A percentile compares a stretch with the other conserved stretches of the same genome.
Conservation (phyloP, 306 rosid genomes). For the Vigna hirtella region DNA sequence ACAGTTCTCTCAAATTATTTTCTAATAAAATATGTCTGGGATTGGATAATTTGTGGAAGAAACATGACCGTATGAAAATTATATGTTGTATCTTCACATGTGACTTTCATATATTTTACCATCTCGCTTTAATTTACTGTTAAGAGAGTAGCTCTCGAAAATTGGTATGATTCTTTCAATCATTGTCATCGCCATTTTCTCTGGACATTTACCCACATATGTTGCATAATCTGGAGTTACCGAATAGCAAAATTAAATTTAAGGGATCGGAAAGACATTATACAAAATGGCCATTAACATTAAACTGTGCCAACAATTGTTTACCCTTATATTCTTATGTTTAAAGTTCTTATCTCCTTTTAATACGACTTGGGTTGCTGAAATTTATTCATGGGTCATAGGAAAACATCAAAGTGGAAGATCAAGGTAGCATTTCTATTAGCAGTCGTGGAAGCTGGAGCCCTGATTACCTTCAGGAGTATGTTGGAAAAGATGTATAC, state of each 20-base stretch:
- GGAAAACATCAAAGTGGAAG: constrained; percentile 53
- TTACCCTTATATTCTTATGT: constrained; percentile 9
- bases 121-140: constrained; percentile 22
- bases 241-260: not conserved
- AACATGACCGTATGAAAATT: constrained; percentile 31
- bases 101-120: not conserved
- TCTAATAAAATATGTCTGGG: constrained; percentile 14
- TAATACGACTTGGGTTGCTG: constrained; percentile 6
- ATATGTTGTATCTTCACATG: not conserved
- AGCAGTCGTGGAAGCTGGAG: constrained; percentile 97
- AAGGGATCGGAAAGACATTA: constrained; percentile 11
- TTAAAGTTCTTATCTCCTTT: constrained; percentile 11
- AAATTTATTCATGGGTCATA: constrained; percentile 43
- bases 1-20: constrained; percentile 13
- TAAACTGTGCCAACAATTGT: not conserved
- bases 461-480: constrained; percentile 60
- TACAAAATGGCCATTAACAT: not conserved
- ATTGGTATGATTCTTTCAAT: constrained; percentile 15
- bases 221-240: constrained; percentile 22
- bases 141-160: not conserved
- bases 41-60: constrained; percentile 23
- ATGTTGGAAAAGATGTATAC: constrained; percentile 54
- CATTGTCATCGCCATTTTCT: not conserved
- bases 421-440: constrained; percentile 57
- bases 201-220: not conserved